These are phyloP conservation scores for Fusarium lyarnte DNA, from an alignment of 2,329 filamentous ascomycete genomes.

Conservation along the genomic window DNA sequence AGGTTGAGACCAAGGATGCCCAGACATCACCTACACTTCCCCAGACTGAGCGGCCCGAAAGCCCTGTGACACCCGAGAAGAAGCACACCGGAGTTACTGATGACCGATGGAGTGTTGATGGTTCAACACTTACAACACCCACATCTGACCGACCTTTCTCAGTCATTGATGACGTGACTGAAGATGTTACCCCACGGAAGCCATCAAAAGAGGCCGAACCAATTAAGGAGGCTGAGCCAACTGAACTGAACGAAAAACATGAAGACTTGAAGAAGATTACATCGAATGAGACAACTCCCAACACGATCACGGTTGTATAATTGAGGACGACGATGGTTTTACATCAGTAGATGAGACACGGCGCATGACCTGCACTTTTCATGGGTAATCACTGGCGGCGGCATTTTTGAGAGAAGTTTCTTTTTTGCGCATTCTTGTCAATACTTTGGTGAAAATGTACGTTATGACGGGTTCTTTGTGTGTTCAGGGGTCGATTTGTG, in stretches of 20 bases:
- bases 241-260: constrained; percentile 38
- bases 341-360: constrained; percentile 36
- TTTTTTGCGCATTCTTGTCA: constrained; percentile 38
- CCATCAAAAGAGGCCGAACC: constrained; percentile 36
- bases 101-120: constrained; percentile 51
- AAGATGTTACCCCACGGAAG: constrained; percentile 48
- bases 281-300: constrained; percentile 40
- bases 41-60: constrained; percentile 39
- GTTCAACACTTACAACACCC: constrained; percentile 51
- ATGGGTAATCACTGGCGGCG: constrained; percentile 24
- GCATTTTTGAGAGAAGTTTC: constrained; percentile 36
- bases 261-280: constrained; percentile 35
- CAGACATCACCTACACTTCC: constrained; percentile 19
- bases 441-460: constrained; percentile 43
- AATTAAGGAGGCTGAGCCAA: constrained; percentile 33
- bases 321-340: constrained; percentile 34
- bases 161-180: constrained; percentile 43
- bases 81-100: constrained; percentile 52
- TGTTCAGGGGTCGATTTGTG: constrained; percentile 6
- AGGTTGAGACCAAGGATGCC: constrained; percentile 15
- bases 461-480: constrained; percentile 36
- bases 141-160: constrained; percentile 51
- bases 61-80: constrained; percentile 44
- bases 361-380: constrained; percentile 35
- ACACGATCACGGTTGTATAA: constrained; percentile 43